Evolutionary conservation across 148 eudicot species (phyloP), one percentile per base, ranked within the genome.

Genomic region (Dysphania ambrosioides): DNA sequence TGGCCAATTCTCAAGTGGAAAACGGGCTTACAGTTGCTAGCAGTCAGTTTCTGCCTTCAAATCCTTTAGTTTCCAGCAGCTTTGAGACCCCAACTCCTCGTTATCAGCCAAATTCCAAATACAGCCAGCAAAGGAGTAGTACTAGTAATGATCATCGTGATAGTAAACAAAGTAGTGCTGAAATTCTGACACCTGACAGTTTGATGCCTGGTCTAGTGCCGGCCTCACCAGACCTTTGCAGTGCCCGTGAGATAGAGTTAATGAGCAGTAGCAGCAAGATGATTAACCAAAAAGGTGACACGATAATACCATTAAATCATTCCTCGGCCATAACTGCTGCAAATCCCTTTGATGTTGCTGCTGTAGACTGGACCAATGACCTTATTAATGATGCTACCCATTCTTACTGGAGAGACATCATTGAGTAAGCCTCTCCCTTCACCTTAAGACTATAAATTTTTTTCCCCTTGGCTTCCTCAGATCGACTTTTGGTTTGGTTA

Each of bases 401-500:
- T 44, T 71, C 79, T 10, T 87, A 87, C 70, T 87, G 87, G 89
- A 84, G 70, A 78, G 86, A 84, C 34, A 72, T 84, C 74, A 79
- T 87, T 2, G 81, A 84, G 89, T 87, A 76, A 80, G 87, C 49
- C 56, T 35, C 27, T 60, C 8, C 26, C 11, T 36, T 18, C 12
- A 3, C 5, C 13, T 5, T 24, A n/a, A n/a, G n/a, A n/a, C 19
- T 57, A 5, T 1, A 56, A 6, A 19, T 23, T 3, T 1, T 16
- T 12, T 29, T 35, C 23, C 60, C 29, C 9, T 3, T 24, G 27
- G 1, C n/a, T n/a, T n/a, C n/a, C 31, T 49, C 10, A n/a, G n/a
- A n/a, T 26, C 21, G 11, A 51, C n/a, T 44, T 24, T 8, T 10
- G 18, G 16, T 30, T 0, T 36, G 27, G 6, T 49, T 32, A 19